Evolutionary conservation across 2,329 filamentous ascomycete species (phyloP).

Genomic region (Exophiala xenobiotica): DNA sequence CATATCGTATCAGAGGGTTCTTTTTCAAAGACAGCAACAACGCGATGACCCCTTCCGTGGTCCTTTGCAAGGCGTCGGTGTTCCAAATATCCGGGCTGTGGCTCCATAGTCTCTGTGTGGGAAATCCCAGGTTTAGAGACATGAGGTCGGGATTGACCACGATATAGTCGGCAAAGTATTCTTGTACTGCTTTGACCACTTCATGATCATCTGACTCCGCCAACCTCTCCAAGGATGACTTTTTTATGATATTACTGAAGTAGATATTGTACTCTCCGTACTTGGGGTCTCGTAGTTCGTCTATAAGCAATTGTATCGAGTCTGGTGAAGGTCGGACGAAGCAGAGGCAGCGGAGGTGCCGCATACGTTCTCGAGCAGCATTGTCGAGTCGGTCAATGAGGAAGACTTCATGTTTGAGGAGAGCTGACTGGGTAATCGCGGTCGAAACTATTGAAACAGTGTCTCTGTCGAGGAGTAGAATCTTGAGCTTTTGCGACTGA

Average conservation of each 20-base stretch:
- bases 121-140: slow-evolving; percentile 71
- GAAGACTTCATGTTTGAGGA: slow-evolving; percentile 96
- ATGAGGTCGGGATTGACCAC: slow-evolving; percentile 95
- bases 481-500: slow-evolving; percentile 93
- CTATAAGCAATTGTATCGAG: slow-evolving; percentile 89
- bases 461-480: slow-evolving; percentile 87
- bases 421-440: slow-evolving; percentile 88
- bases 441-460: slow-evolving; percentile 93
- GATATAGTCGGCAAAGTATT: slow-evolving; percentile 94
- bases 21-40: slow-evolving; percentile 89
- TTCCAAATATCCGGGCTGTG: slow-evolving; percentile 85
- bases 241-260: slow-evolving; percentile 97
- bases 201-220: slow-evolving; percentile 98
- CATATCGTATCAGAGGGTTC: slow-evolving; percentile 89
- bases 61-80: slow-evolving; percentile 78
- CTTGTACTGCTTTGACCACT: slow-evolving; percentile 88
- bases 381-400: slow-evolving; percentile 96
- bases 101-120: slow-evolving; percentile 76
- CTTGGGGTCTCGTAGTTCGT: slow-evolving; percentile 92
- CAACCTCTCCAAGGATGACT: slow-evolving; percentile 87
- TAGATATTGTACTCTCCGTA: slow-evolving; percentile 98
- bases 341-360: slow-evolving; percentile 88
- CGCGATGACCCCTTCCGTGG: slow-evolving; percentile 82
- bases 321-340: slow-evolving; percentile 90
- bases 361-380: slow-evolving; percentile 89